phyloP scores from a whole-genome alignment of 202 grass and related monocot species.

The Bolboschoenoplectus hybrid region DNA sequence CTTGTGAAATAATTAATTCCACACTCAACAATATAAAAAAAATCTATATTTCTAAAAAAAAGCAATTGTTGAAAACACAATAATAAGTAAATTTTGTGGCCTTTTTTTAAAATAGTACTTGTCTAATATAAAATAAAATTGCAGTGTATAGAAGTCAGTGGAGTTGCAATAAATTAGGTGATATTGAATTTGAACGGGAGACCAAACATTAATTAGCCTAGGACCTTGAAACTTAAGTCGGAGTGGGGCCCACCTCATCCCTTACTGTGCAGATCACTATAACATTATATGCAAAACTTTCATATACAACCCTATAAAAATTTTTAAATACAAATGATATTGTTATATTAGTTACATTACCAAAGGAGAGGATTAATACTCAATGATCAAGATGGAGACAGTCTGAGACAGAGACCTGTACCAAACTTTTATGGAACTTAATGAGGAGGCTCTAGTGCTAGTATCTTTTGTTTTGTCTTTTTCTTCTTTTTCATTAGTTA shows the following conservation, averaged over 20 bases:
- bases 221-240: slow-evolving; percentile 40
- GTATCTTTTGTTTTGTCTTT: no score
- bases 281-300: neutral
- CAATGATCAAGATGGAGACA: no score
- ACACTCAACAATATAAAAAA: neutral
- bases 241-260: neutral
- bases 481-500: no score
- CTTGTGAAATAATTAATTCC: neutral
- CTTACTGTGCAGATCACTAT: slow-evolving; percentile 21
- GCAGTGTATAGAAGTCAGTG: slow-evolving; percentile 30
- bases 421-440: no score
- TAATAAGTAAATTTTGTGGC: neutral
- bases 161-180: slow-evolving; percentile 26
- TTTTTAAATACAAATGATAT: neutral
- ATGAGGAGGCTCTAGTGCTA: no score
- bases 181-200: slow-evolving; percentile 29
- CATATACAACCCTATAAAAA: neutral
- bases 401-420: no score
- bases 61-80: neutral
- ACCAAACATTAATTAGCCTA: slow-evolving; percentile 38
- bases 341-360: neutral
- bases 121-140: slow-evolving; percentile 3
- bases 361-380: no score
- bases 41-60: neutral
- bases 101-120: neutral